These are phyloP conservation scores for Globisporangium cystogenes DNA, from an alignment of 352 stramenopile species.

Conservation along the genomic window DNA sequence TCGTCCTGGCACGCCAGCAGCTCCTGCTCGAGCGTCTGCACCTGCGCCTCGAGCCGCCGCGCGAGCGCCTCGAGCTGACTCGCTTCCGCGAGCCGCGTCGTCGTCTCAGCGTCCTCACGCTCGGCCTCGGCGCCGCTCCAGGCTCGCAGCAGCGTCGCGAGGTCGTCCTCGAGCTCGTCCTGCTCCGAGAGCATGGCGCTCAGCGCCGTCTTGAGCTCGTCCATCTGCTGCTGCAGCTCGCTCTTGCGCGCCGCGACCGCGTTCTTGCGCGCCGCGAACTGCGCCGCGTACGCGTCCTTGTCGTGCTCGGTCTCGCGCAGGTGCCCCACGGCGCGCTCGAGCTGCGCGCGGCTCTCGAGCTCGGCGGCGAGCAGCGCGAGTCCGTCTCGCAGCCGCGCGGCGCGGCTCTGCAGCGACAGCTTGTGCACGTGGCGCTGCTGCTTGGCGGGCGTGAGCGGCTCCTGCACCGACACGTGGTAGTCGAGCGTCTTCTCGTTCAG, in stretches of 20 bases:
- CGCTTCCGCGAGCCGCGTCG: constrained; percentile 44
- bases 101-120: constrained; percentile 70
- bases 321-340: constrained; percentile 27
- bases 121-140: constrained; percentile 38
- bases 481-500: constrained; percentile 82
- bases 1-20: constrained; percentile 5
- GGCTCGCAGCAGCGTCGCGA: constrained; percentile 18
- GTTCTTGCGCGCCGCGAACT: constrained; percentile 22
- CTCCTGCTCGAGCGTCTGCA: constrained; percentile 22
- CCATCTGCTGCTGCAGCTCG: constrained; percentile 50
- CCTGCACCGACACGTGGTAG: constrained; percentile 74
- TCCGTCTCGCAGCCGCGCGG: constrained; percentile 22
- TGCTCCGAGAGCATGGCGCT: constrained; percentile 33
- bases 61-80: constrained; percentile 21
- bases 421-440: constrained; percentile 28
- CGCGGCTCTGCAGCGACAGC: constrained; percentile 17
- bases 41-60: constrained; percentile 17
- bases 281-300: constrained; percentile 27
- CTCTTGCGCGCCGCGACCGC: constrained; percentile 33
- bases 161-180: constrained; percentile 46
- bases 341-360: constrained; percentile 20
- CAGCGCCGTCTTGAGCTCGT: constrained; percentile 40
- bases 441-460: constrained; percentile 38
- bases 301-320: constrained; percentile 27
- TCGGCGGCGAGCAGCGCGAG: constrained; percentile 34